Percentiles rank a stretch among this genome's conserved stretches.
These are phyloP conservation scores for Ettlia oleoabundans DNA, from an alignment of 139 green algal species.

Conservation along the genomic window DNA sequence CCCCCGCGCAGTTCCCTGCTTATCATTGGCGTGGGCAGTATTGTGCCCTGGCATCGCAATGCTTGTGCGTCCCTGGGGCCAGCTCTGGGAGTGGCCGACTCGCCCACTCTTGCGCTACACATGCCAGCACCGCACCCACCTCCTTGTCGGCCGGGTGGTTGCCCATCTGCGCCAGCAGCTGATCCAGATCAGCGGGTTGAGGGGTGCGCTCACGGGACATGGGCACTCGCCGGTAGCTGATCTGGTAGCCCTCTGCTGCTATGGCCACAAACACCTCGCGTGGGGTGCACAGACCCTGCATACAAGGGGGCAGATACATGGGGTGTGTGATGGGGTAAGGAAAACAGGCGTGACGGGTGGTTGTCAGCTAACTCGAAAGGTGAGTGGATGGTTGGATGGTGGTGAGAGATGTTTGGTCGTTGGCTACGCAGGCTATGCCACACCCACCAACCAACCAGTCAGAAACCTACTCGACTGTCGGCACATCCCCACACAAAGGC, in stretches of 20 bases:
- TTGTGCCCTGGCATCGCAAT: too few species aligned
- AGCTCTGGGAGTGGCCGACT: too few species aligned
- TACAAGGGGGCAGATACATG: too few species aligned
- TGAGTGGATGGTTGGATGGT: too few species aligned
- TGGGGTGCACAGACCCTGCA: slow-evolving; percentile 47
- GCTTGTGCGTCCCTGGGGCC: too few species aligned
- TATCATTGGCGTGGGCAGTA: too few species aligned
- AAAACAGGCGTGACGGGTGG: background rate
- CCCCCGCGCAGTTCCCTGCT: too few species aligned
- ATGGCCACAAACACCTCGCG: slow-evolving; percentile 66
- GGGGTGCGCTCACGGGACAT: slow-evolving; percentile 89
- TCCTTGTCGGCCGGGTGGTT: slow-evolving; percentile 36
- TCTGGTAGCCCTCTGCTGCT: slow-evolving; percentile 65
- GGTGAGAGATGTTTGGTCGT: too few species aligned
- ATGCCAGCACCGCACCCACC: slow-evolving; percentile 9
- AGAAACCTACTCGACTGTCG: too few species aligned
- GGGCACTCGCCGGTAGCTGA: slow-evolving; percentile 80
- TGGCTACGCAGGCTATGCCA: too few species aligned
- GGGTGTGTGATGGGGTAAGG: background rate
- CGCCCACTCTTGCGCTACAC: background rate
- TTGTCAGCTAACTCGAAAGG: too few species aligned
- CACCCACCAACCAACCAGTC: too few species aligned
- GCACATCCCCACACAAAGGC: background rate
- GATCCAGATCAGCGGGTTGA: slow-evolving; percentile 73
- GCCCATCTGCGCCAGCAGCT: slow-evolving; percentile 67